These are phyloP conservation scores for Rhexocercosporidium sp. DNA, from an alignment of 2,329 filamentous ascomycete genomes.

Conservation along the genomic window DNA sequence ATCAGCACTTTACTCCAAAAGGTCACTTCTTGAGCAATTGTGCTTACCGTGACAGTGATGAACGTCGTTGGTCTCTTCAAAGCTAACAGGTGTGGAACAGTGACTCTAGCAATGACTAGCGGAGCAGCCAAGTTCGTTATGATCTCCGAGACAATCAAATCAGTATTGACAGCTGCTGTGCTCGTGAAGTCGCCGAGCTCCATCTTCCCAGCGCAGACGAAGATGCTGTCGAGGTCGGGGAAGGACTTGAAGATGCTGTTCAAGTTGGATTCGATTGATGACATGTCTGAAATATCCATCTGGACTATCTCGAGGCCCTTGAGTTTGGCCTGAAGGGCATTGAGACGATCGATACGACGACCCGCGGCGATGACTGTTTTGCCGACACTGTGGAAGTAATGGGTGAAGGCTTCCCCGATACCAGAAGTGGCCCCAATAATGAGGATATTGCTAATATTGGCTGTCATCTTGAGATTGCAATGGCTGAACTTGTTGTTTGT, in stretches of 20 bases:
- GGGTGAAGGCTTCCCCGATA: slow-evolving; percentile 31
- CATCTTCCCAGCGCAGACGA: slow-evolving; percentile 43
- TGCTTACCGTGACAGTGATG: slow-evolving; percentile 38
- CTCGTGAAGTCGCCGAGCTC: slow-evolving; percentile 35
- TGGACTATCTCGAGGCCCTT: slow-evolving; percentile 38
- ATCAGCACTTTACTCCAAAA: neutral
- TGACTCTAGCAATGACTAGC: slow-evolving; percentile 38
- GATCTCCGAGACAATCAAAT: slow-evolving; percentile 22
- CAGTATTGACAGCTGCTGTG: slow-evolving; percentile 28
- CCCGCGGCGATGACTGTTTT: slow-evolving; percentile 32
- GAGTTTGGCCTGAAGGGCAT: slow-evolving; percentile 37
- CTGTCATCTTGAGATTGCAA: slow-evolving; percentile 29
- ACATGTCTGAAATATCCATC: slow-evolving; percentile 31
- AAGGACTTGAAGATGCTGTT: slow-evolving; percentile 26
- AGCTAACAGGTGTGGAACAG: slow-evolving; percentile 38
- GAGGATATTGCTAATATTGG: slow-evolving; percentile 38
- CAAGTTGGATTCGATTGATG: slow-evolving; percentile 21
- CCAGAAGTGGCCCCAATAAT: slow-evolving; percentile 41
- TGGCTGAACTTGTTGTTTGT: neutral
- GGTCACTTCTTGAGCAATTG: neutral
- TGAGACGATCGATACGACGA: slow-evolving; percentile 33
- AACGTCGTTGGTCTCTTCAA: slow-evolving; percentile 34
- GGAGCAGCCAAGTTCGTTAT: slow-evolving; percentile 41
- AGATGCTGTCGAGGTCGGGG: slow-evolving; percentile 43
- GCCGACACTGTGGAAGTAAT: slow-evolving; percentile 27